Evolutionary conservation across 805 yeast species (phyloP).

Genomic region (Kodamaea kakaduensis): DNA sequence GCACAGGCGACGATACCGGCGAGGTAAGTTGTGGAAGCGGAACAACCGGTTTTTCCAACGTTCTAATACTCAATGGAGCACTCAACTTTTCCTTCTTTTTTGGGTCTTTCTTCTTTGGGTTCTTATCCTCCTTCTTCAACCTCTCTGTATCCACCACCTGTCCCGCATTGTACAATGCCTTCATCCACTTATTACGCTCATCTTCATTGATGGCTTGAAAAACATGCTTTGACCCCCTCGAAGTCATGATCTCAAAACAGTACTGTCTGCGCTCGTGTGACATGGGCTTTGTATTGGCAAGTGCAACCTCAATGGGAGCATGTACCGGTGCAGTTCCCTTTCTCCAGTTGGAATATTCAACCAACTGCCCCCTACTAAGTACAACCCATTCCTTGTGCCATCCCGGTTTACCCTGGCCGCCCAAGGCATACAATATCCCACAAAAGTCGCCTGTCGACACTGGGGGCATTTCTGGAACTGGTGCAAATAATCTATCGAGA

Average conservation of each 20-base stretch:
- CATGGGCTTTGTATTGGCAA: constrained; percentile 56
- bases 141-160: constrained; percentile 32
- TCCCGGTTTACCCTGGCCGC: constrained; percentile 58
- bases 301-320: constrained; percentile 65
- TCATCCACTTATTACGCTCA: constrained; percentile 68
- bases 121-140: background rate
- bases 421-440: constrained; percentile 55
- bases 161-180: constrained; percentile 56
- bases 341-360: constrained; percentile 79
- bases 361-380: constrained; percentile 59
- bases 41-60: constrained; percentile 1
- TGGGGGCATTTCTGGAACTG: constrained; percentile 6
- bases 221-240: constrained; percentile 58
- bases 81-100: background rate
- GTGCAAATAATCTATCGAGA: constrained; percentile 6
- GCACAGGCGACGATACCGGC: constrained; percentile 37
- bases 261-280: constrained; percentile 44
- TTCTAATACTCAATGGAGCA: constrained; percentile 1
- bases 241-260: constrained; percentile 76
- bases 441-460: constrained; percentile 18
- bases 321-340: constrained; percentile 58
- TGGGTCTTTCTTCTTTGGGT: background rate
- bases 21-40: background rate
- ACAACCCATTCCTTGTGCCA: constrained; percentile 94
- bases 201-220: constrained; percentile 71